phyloP scores from a whole-genome alignment of 495 filamentous ascomycete genomes.

The Usnea hakonensis region DNA sequence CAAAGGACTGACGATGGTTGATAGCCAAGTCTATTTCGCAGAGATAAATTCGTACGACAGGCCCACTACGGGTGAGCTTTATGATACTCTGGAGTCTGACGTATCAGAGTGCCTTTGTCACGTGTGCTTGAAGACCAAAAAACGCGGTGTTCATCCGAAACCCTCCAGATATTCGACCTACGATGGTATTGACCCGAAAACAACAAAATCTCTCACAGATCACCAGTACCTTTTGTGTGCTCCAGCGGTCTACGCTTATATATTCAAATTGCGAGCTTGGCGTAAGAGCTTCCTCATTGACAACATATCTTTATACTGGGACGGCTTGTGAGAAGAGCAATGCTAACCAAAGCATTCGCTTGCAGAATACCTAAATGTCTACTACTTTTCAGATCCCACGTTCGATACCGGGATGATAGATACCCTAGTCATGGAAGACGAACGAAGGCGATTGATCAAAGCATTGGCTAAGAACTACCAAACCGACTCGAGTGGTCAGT shows the following conservation, averaged over 20 bases:
- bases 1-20: conserved; percentile 12
- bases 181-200: conserved; percentile 3
- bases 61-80: not conserved
- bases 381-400: not conserved
- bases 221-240: conserved; percentile 11
- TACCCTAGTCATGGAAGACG: conserved; percentile 9
- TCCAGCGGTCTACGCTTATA: not conserved
- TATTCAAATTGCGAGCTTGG: conserved; percentile 11
- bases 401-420: conserved; percentile 8
- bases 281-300: not conserved
- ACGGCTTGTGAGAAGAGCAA: not conserved
- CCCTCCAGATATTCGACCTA: conserved; percentile 8
- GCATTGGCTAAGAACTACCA: conserved; percentile 4
- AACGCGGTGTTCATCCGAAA: not conserved
- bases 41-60: not conserved
- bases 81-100: not conserved
- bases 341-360: not conserved
- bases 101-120: conserved; percentile 2
- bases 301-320: not conserved
- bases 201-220: not conserved
- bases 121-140: conserved; percentile 5
- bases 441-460: conserved; percentile 7
- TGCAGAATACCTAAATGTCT: not conserved
- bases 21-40: not conserved
- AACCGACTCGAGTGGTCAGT: not conserved